phyloP scores from a whole-genome alignment of 768 basidiomycete species.

The Kwoniella dejecticola region DNA sequence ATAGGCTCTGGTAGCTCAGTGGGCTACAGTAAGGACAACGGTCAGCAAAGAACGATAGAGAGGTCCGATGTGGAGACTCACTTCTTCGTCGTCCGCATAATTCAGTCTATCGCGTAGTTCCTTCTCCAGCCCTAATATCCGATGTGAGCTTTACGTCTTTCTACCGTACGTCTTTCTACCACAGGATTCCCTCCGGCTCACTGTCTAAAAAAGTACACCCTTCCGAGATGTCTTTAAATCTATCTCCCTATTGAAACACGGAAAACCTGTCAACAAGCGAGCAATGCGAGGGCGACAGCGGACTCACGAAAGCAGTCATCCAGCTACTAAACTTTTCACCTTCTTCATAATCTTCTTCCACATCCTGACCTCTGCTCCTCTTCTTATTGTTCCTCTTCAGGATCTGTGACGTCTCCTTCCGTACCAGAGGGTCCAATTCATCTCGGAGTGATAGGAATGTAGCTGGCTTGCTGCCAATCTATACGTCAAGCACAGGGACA shows the following conservation, averaged over 20 bases:
- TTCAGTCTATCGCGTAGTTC: conserved; percentile 31
- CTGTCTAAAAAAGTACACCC: conserved; percentile 40
- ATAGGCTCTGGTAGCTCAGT: conserved; percentile 42
- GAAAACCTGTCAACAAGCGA: not conserved
- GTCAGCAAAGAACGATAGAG: no score
- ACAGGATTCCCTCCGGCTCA: conserved; percentile 9
- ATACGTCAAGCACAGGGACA: not conserved
- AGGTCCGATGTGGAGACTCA: not conserved
- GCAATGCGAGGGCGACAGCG: no score
- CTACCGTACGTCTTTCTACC: not conserved
- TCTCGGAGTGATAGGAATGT: conserved; percentile 20
- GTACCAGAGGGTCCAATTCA: conserved; percentile 33
- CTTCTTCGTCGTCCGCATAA: conserved; percentile 32
- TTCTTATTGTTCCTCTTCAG: conserved; percentile 16
- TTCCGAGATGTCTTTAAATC: conserved; percentile 28
- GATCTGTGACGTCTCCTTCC: conserved; percentile 21
- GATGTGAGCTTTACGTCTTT: not conserved
- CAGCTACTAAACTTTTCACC: conserved; percentile 28
- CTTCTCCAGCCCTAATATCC: conserved; percentile 27
- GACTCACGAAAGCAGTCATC: conserved; percentile 37
- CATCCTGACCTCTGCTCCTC: conserved; percentile 25
- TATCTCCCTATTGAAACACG: conserved; percentile 12
- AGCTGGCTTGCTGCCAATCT: conserved; percentile 29
- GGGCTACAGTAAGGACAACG: not conserved
- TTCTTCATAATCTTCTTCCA: conserved; percentile 11